Evolutionary conservation across 805 yeast genomes (phyloP).

Genomic region (Grigorovia transvaalensis): DNA sequence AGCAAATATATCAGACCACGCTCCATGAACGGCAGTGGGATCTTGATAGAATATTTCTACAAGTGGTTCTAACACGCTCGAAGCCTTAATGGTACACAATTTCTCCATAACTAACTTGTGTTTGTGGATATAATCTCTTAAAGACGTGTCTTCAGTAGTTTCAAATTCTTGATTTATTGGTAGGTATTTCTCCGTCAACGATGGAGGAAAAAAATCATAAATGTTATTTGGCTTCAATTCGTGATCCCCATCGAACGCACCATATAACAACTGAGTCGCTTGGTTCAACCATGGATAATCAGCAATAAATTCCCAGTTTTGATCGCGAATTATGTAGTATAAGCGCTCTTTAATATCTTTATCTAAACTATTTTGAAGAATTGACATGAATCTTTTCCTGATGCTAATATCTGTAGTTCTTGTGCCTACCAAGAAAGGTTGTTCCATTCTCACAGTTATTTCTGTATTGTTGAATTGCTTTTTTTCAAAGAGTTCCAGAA

Average conservation of each 20-base stretch:
- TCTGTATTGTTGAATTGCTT: conserved; percentile 72
- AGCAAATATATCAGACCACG: conserved; percentile 83
- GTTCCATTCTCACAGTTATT: conserved; percentile 89
- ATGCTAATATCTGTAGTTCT: conserved; percentile 65
- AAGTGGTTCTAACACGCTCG: conserved; percentile 58
- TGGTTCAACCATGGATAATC: conserved; percentile 94
- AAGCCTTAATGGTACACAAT: conserved; percentile 38
- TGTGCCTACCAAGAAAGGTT: conserved; percentile 91
- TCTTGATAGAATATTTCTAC: conserved; percentile 75
- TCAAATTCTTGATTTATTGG: conserved; percentile 11
- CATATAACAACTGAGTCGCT: conserved; percentile 77
- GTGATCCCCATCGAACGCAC: conserved; percentile 51
- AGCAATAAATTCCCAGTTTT: conserved; percentile 91
- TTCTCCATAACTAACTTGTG: conserved; percentile 24
- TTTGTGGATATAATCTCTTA: conserved; percentile 24
- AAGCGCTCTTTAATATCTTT: conserved; percentile 67
- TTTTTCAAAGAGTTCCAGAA: conserved; percentile 79
- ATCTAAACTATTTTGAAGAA: conserved; percentile 70
- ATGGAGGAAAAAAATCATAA: conserved; percentile 40
- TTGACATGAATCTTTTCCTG: conserved; percentile 67
- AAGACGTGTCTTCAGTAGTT: conserved; percentile 8
- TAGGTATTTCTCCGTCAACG: conserved; percentile 9
- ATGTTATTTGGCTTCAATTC: conserved; percentile 39
- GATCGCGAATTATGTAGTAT: conserved; percentile 83
- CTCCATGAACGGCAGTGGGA: conserved; percentile 63